These are phyloP conservation scores for Actinomortierella ambigua DNA, from an alignment of 371 early-diverging fungal species.

Conservation along the genomic window DNA sequence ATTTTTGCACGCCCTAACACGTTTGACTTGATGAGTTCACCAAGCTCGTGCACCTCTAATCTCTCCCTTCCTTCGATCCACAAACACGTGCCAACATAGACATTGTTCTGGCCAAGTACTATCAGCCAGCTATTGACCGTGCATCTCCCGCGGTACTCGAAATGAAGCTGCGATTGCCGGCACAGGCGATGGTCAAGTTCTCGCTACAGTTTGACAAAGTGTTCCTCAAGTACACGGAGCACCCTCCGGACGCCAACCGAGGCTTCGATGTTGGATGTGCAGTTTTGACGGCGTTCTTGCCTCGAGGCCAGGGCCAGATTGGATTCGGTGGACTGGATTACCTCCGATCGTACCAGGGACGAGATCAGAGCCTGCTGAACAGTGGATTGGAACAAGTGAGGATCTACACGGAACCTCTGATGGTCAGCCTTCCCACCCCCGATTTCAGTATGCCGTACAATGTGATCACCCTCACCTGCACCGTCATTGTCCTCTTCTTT, in stretches of 20 bases:
- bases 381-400: constrained; percentile 48
- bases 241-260: constrained; percentile 95
- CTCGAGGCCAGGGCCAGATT: constrained; percentile 34
- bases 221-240: constrained; percentile 92
- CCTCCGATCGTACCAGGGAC: constrained; percentile 30
- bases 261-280: constrained; percentile 91
- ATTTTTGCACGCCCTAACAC: too few relatives aligned
- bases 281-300: constrained; percentile 30
- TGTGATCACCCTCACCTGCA: constrained; percentile 96
- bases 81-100: too few relatives aligned
- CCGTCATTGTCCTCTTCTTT: constrained; percentile 93
- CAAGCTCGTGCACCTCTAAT: too few relatives aligned
- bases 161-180: constrained; percentile 67
- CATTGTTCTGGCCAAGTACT: constrained; percentile 56
- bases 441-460: constrained; percentile 99
- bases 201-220: constrained; percentile 86
- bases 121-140: constrained; percentile 80
- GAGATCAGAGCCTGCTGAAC: constrained; percentile 22
- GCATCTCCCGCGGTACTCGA: constrained; percentile 85
- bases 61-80: too few relatives aligned
- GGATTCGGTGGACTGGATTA: constrained; percentile 35
- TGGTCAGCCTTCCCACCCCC: constrained; percentile 90
- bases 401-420: constrained; percentile 82
- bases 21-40: too few relatives aligned
- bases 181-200: constrained; percentile 68